Evolutionary conservation across 768 basidiomycete genomes (phyloP), one percentile per base, ranked within the genome.

Genomic region (Mycena leptocephala): DNA sequence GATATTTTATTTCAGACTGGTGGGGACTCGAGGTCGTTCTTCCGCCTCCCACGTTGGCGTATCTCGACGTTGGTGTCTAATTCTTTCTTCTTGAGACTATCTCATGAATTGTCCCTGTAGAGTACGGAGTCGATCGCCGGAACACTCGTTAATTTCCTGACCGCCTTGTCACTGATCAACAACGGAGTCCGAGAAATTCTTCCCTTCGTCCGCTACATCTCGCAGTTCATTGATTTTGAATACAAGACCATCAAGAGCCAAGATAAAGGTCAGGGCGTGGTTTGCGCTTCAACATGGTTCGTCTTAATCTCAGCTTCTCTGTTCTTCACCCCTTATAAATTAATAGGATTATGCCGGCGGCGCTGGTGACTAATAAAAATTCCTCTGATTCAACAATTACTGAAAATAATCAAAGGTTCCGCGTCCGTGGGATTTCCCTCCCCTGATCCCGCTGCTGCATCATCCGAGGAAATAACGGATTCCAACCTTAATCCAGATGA

Each of bases 251-350:
- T 97, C 81, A 88, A 90, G 80, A 85, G 81, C 26, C 91, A 93
- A 78, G 89, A 97, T 79, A 80, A 86, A 64, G 96, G 96, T 0
- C 83, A 91, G 79, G 96, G 96, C 24, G 96, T 97, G 43, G 92
- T 97, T 39, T 96, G 96, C 81, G 94, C 95, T 62, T 94, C 96
- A 8, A 97, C 96, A n/a, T 97, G 96, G 95, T 93, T 80, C 32
- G 88, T 83, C 39, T 20, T 35, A n/a, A 53, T 35, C 5, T 14
- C 26, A 22, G n/a, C n/a, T n/a, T n/a, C n/a, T 35, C 13, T 71
- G 8, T 22, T 28, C 68, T 35, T 26, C 41, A 8, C 14, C 43
- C 56, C 58, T 61, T 20, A 51, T 13, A 18, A 32, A 63, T 22
- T 0, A 11, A 30, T 72, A 94, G 93, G 94, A 89, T 96, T 63